Conservation (phyloP, 176 grass and related monocot genomes). For the Avena sativa region DNA sequence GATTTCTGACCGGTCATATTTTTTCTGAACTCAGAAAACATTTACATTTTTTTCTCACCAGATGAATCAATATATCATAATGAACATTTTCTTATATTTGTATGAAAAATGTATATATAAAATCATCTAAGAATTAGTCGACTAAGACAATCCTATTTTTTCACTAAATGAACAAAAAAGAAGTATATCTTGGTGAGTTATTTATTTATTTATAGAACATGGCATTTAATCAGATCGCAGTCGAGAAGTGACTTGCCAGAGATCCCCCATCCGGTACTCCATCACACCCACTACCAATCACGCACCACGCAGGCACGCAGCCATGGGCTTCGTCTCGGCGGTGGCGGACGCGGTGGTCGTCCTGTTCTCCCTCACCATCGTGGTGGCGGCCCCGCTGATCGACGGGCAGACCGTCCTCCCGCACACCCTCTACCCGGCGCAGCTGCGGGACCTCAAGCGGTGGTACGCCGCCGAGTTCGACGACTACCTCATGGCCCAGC, state of each 20-base stretch:
- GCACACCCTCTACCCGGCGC: constrained; percentile 43
- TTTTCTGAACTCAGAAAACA: too few relatives aligned
- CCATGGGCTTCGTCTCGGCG: constrained; percentile 41
- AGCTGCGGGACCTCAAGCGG: constrained; percentile 44
- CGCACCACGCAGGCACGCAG: not conserved
- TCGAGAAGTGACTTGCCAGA: not conserved
- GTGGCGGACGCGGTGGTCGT: constrained; percentile 40
- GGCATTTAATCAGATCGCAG: too few relatives aligned
- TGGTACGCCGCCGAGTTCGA: constrained; percentile 56
- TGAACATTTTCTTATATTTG: too few relatives aligned
- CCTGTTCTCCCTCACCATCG: constrained; percentile 55
- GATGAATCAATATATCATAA: too few relatives aligned
- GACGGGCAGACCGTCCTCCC: constrained; percentile 59
- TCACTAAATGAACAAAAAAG: too few relatives aligned
- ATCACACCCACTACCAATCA: not conserved
- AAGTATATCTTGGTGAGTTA: too few relatives aligned
- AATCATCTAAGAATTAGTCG: too few relatives aligned
- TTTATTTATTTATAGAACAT: too few relatives aligned
- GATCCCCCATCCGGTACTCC: not conserved
- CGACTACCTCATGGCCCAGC: constrained; percentile 59
- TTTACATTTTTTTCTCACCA: too few relatives aligned
- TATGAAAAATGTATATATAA: too few relatives aligned
- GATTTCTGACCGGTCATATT: too few relatives aligned
- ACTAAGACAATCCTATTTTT: too few relatives aligned
- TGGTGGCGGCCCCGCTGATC: constrained; percentile 58